Evolutionary conservation across 2,329 filamentous ascomycete species (phyloP), one percentile per base, ranked within the genome.

Genomic region (Fusarium tuaranense): DNA sequence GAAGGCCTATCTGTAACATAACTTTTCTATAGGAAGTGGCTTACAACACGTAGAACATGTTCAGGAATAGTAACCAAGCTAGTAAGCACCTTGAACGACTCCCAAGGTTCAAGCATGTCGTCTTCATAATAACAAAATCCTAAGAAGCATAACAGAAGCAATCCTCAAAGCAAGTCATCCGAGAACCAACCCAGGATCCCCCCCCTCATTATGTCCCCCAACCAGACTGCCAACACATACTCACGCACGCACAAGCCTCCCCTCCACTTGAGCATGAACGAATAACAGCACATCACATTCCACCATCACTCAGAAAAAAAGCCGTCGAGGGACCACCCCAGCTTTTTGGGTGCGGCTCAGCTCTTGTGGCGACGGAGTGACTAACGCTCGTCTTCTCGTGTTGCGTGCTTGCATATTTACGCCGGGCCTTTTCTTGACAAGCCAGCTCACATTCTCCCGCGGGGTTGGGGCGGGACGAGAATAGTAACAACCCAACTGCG

Each of bases 371-470:
- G 41, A 63, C 32, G 32, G 32, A 16, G 34, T 38, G 46, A 25
- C 53, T 65, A 51, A 64, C 46, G 65, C 30, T 30, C 32, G 38
- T 63, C 65, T 57, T 69, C 51, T 69, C 65, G 65, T 70, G 62
- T 68, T 71, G 22, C 22, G 44, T 27, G 44, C 44, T 48, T 48
- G 44, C 44, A 48, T 48, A 20, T 57, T 57, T 51, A 22, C 61
- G n/a, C 41, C 30, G 67, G 44, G 25, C 53, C n/a, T 25, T 16
- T 68, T 58, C 46, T 51, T 27, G 53, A 60, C 60, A 65, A 14
- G 58, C 9, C 66, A 65, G 41, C 25, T 6, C 46, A 27, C 46
- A 32, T 32, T 53, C 48, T 53, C 27, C 12, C 27, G 48, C 48
- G 27, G 48, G 48, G 48, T 51, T 13, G 48, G 32, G 46, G 14